A percentile compares a stretch with the other conserved stretches of the same genome.
These are phyloP conservation scores for Phytopythium chamaehyphon DNA, from an alignment of 352 stramenopile species.

Conservation along the genomic window DNA sequence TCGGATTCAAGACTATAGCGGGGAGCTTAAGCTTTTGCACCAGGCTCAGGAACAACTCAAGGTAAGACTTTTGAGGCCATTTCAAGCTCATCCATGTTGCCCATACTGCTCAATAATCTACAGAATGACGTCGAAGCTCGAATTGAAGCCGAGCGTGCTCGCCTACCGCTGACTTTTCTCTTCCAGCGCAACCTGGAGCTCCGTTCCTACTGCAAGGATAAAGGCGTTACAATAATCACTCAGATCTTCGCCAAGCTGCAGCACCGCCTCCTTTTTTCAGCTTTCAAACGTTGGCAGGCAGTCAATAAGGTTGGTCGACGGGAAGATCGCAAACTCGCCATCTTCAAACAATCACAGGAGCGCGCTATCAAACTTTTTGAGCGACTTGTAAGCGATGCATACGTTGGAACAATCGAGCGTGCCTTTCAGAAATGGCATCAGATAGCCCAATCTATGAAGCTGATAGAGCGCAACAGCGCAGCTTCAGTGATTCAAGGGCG, in stretches of 20 bases:
- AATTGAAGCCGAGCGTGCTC: slow-evolving; percentile 53
- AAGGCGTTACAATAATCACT: slow-evolving; percentile 49
- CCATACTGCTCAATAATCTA: not conserved
- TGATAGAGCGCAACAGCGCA: slow-evolving; percentile 24
- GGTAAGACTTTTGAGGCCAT: not conserved
- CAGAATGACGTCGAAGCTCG: slow-evolving; percentile 17
- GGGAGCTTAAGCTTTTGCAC: not conserved
- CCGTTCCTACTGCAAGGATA: slow-evolving; percentile 47
- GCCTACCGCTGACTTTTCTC: slow-evolving; percentile 62
- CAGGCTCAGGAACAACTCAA: slow-evolving; percentile 3
- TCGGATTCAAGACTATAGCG: not conserved
- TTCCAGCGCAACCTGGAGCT: slow-evolving; percentile 65
- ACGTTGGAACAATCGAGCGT: slow-evolving; percentile 38
- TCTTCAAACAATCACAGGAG: slow-evolving; percentile 22
- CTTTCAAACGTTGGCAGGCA: slow-evolving; percentile 38
- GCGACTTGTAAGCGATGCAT: slow-evolving; percentile 49
- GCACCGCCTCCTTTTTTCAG: slow-evolving; percentile 41
- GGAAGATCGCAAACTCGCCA: slow-evolving; percentile 20
- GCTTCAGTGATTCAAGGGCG: slow-evolving; percentile 42
- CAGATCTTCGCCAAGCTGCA: slow-evolving; percentile 70
- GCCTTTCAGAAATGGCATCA: slow-evolving; percentile 33
- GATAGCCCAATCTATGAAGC: slow-evolving; percentile 3
- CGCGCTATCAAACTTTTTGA: slow-evolving; percentile 47
- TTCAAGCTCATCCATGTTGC: not conserved
- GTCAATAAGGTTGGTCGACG: slow-evolving; percentile 11